Conservation (phyloP, 441 rosid genomes). For the Syzygium malaccense region DNA sequence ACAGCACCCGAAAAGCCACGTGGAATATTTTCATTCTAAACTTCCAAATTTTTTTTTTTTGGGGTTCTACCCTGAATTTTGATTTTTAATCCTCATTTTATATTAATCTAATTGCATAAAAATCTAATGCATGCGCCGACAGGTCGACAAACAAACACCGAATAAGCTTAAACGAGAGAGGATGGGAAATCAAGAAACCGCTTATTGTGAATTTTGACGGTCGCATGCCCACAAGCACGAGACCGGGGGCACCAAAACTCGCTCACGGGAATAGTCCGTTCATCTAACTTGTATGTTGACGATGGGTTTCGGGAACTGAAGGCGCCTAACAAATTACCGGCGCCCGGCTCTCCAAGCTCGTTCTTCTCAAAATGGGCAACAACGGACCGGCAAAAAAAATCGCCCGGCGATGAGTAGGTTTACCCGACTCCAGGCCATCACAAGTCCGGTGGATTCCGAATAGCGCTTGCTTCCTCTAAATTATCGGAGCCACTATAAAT, state of each 20-base stretch:
- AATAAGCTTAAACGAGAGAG: neutral
- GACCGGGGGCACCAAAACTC: neutral
- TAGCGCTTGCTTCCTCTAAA: neutral
- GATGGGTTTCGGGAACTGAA: neutral
- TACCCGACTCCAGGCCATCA: neutral
- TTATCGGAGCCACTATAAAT: neutral
- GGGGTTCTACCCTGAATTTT: too few relatives aligned
- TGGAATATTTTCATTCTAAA: neutral
- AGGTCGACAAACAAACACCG: neutral
- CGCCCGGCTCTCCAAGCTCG: neutral
- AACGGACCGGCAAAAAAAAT: neutral
- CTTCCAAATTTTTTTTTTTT: neutral
- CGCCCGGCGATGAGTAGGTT: neutral
- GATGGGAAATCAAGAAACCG: neutral
- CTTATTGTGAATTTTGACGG: rapidly evolving
- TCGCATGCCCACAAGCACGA: neutral
- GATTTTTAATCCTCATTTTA: too few relatives aligned
- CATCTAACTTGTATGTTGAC: neutral
- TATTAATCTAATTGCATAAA: neutral
- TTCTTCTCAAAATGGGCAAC: neutral
- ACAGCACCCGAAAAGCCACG: neutral
- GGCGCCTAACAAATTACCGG: rapidly evolving
- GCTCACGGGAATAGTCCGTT: neutral
- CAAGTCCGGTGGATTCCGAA: rapidly evolving
- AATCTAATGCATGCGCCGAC: neutral